Conservation (phyloP, 2,329 filamentous ascomycete species). For the Paraphoma sp. region DNA sequence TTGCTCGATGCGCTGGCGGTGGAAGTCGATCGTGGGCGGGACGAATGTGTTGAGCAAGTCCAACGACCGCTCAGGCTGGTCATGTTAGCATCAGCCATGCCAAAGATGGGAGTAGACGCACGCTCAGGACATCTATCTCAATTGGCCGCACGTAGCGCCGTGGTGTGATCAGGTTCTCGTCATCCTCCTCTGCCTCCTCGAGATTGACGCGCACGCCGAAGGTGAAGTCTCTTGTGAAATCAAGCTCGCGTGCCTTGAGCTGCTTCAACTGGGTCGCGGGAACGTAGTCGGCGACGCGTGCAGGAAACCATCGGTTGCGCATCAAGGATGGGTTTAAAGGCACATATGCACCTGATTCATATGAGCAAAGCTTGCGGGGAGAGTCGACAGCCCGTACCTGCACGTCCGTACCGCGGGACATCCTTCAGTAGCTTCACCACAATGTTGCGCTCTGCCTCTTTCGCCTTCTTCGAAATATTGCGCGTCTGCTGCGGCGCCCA, state of each 20-base stretch:
- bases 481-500: conserved; percentile 49
- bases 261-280: conserved; percentile 53
- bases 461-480: conserved; percentile 55
- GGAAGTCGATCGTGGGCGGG: conserved; percentile 56
- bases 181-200: conserved; percentile 35
- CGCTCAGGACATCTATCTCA: conserved; percentile 50
- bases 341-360: conserved; percentile 57
- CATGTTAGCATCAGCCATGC: conserved; percentile 22
- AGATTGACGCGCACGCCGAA: conserved; percentile 47
- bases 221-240: conserved; percentile 55
- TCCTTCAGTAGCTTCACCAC: conserved; percentile 61
- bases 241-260: conserved; percentile 52
- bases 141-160: conserved; percentile 45
- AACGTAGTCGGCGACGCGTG: conserved; percentile 60
- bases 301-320: conserved; percentile 63
- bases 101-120: conserved; percentile 22
- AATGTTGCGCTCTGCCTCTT: conserved; percentile 50
- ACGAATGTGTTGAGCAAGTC: conserved; percentile 58
- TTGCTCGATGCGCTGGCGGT: conserved; percentile 52
- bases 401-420: conserved; percentile 58
- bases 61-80: conserved; percentile 52
- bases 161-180: conserved; percentile 20
- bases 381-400: conserved; percentile 30
- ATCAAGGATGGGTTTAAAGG: conserved; percentile 60
- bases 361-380: conserved; percentile 21